Evolutionary conservation across 805 yeast species (phyloP), one percentile per base, ranked within the genome.

Genomic region (Teunomyces gatunensis): DNA sequence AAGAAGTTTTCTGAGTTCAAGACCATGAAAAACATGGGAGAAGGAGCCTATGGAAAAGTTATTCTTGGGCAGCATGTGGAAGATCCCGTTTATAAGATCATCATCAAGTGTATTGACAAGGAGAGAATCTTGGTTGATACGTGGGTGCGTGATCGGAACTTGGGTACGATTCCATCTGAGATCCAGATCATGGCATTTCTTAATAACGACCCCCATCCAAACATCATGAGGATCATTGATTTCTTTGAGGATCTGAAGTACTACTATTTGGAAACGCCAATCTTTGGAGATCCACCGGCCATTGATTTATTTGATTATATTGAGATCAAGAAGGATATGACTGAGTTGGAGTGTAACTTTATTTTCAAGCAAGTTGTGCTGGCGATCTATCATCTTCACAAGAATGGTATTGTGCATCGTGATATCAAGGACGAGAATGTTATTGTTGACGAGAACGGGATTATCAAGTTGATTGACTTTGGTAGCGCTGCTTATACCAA

Each of bases 11-110:
- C 76, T 0, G 96, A 90, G 61, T 94, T 89, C 57, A 66, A 70
- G 1, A 78, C 87, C 1, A 40, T 89, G 39, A 86, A 87, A 61
- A 81, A 83, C 52, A 81, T 94, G 83, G 99, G 99, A 1, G 92
- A 87, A 64, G 99, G 99, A 33, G 97, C 98, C 0, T 94, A 94
- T 60, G 99, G 99, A 10, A 88, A 89, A 60, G 99, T 94, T 15
- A 85, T 89, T 21, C 74, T 89, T 20, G 94, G 88, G 3, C 79
- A 79, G 62, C 87, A 85, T 59, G 79, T 77, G 40, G 73, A 76
- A 23, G 89, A 87, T 55, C 76, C 79, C 0, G 67, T 67, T 2
- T 84, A 87, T 62, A 79, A 75, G 51, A 85, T 89, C 35, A 88
- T 94, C 13, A 80, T 91, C 49, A 94, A 94, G 65, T 83, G 95